Conservation (phyloP, 352 stramenopile genomes). For the Globisporangium middletonii region DNA sequence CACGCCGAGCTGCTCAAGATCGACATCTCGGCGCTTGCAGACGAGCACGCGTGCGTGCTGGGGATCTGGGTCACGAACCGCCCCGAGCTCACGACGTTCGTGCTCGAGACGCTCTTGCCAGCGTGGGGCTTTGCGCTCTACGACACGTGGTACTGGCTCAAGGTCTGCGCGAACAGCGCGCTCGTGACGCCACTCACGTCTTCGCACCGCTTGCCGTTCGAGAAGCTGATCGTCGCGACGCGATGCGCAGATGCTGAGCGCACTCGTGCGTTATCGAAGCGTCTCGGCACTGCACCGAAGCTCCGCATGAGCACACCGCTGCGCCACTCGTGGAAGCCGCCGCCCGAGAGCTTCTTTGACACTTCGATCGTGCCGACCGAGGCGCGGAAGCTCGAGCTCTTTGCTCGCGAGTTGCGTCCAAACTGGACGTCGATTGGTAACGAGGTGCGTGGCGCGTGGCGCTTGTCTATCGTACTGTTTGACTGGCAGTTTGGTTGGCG, state of each 20-base stretch:
- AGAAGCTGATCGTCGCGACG: slow-evolving; percentile 57
- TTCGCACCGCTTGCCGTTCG: slow-evolving; percentile 55
- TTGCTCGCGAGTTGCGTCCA: slow-evolving; percentile 59
- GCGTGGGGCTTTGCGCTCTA: slow-evolving; percentile 54
- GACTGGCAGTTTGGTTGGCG: not conserved
- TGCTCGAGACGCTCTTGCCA: slow-evolving; percentile 49
- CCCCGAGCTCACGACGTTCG: slow-evolving; percentile 47
- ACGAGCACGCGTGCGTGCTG: slow-evolving; percentile 41
- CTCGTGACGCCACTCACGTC: slow-evolving; percentile 57
- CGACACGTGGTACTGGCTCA: slow-evolving; percentile 74
- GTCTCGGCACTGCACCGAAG: slow-evolving; percentile 26
- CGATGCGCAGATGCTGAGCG: slow-evolving; percentile 18
- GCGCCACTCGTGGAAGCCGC: slow-evolving; percentile 76
- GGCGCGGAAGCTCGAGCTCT: slow-evolving; percentile 44
- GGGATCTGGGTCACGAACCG: slow-evolving; percentile 75
- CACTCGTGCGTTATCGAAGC: slow-evolving; percentile 12
- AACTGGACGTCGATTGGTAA: slow-evolving; percentile 61
- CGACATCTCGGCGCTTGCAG: slow-evolving; percentile 21
- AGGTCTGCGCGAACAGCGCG: slow-evolving; percentile 45
- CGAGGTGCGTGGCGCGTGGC: slow-evolving; percentile 21
- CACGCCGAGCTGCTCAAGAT: slow-evolving; percentile 53
- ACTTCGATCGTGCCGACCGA: slow-evolving; percentile 4
- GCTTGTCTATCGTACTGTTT: too few relatives aligned
- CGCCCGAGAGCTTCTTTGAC: slow-evolving; percentile 50
- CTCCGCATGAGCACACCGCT: slow-evolving; percentile 63